Conservation (phyloP, 371 early-diverging fungal species). For the Dinochytrium kinnereticum region DNA sequence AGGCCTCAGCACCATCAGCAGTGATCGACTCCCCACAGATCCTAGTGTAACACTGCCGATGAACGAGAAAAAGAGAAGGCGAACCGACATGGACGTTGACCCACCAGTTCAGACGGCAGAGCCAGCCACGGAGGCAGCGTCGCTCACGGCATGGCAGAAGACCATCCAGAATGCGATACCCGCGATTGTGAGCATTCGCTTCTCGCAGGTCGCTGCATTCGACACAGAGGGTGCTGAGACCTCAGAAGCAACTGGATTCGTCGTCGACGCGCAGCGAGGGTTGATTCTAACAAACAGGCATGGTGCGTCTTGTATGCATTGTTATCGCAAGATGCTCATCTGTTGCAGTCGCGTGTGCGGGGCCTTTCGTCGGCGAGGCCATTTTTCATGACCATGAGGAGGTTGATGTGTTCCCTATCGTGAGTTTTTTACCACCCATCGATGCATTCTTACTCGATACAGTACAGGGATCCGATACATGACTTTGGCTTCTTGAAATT, state of each 20-base stretch:
- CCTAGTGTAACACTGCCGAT: no score
- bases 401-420: conserved; percentile 72
- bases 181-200: conserved; percentile 85
- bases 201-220: conserved; percentile 79
- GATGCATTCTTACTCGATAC: conserved; percentile 77
- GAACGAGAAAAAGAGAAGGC: no score
- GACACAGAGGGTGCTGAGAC: conserved; percentile 88
- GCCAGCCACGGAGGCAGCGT: neutral
- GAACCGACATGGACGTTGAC: no score
- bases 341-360: conserved; percentile 78
- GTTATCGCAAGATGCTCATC: no score
- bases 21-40: no score
- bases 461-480: conserved; percentile 76
- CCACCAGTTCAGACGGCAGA: no score
- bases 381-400: conserved; percentile 92
- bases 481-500: conserved; percentile 92
- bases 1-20: no score
- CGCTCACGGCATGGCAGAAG: conserved; percentile 27
- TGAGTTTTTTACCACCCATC: conserved; percentile 53
- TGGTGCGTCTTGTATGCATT: conserved; percentile 24
- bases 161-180: conserved; percentile 34
- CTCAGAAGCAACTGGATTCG: conserved; percentile 86
- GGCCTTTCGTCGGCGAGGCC: conserved; percentile 85
- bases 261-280: conserved; percentile 87
- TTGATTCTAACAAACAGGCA: conserved; percentile 93